Evolutionary conservation across 352 stramenopile genomes (phyloP), one percentile per base, ranked within the genome.

Genomic region (Phytophthora idaei): DNA sequence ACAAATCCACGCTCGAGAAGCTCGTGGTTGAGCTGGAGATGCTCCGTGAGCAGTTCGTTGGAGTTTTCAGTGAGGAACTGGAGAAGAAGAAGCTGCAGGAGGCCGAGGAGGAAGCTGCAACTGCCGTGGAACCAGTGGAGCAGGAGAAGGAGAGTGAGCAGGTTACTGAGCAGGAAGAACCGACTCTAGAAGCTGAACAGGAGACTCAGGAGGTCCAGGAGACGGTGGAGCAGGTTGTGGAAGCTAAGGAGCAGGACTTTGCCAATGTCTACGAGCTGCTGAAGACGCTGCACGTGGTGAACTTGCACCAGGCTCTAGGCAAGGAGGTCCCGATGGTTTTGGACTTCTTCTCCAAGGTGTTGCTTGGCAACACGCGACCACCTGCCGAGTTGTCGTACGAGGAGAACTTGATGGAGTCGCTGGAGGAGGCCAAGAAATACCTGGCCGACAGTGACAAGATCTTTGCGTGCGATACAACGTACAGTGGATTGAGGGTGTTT

Each of bases 281-380:
- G 52, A 91, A 92, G 71, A 83, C 81, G 32, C 68, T 95, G 62
- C 87, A 95, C 44, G 77, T 87, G 29, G 87, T 95, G 53, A 93
- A 89, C 55, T 60, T 92, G 29, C 77, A 93, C 60, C 83, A 93
- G 39, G 75, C 77, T 9, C 61, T 93, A 44, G 78, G 80, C 10
- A 83, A 93, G 50, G 83, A 93, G 9, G 80, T 95, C 15, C 87
- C 87, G 3, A 90, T 90, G 69, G 87, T 92, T 46, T 62, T 95
- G 28, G 87, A 95, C 61, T 95, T 90, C 61, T 95, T 93, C 54
- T 86, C 82, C 28, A 93, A 95, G 75, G 79, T 93, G 8, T 41
- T 95, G 57, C 68, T 93, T n/a, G 87, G 87, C 48, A 92, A 85
- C 50, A 95, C 87, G 12, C 85, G 87, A 4, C 85, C 84, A 1